Conservation (phyloP, 257 asterid species). For the Knoxia roxburghii region DNA sequence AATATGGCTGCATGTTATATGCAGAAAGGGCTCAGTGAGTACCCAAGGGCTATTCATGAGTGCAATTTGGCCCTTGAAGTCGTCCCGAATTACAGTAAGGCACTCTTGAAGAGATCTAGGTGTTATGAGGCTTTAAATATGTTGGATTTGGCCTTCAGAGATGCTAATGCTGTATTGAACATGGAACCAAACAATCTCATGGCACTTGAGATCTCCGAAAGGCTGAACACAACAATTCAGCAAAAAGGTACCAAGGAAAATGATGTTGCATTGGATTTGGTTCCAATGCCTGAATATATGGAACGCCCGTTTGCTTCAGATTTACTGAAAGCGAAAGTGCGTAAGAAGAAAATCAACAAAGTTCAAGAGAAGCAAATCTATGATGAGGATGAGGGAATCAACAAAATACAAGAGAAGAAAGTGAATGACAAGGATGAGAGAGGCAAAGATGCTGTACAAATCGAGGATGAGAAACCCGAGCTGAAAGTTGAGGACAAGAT, state of each 20-base stretch:
- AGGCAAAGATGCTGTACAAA: conserved; percentile 5
- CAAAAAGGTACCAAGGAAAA: conserved; percentile 29
- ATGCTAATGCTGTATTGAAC: conserved; percentile 51
- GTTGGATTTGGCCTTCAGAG: conserved; percentile 68
- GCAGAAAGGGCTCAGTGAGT: conserved; percentile 77
- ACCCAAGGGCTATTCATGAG: conserved; percentile 73
- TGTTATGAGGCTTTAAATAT: conserved; percentile 79
- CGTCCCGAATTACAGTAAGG: conserved; percentile 75
- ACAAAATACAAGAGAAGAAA: conserved; percentile 26
- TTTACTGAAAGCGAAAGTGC: conserved; percentile 35
- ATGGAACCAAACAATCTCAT: conserved; percentile 72
- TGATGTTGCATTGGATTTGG: conserved; percentile 31
- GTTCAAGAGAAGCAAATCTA: too few relatives aligned
- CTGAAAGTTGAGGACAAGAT: conserved; percentile 13
- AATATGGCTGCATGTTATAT: conserved; percentile 81
- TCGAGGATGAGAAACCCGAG: conserved; percentile 16
- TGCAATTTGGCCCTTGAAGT: conserved; percentile 89
- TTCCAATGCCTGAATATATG: conserved; percentile 43
- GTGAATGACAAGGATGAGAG: conserved; percentile 16
- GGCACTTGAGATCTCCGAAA: conserved; percentile 65
- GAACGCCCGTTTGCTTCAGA: conserved; percentile 37
- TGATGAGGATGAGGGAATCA: too few relatives aligned
- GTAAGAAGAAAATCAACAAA: conserved; percentile 39
- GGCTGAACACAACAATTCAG: conserved; percentile 49
- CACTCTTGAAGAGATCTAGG: conserved; percentile 80